These are phyloP conservation scores for Strobilomyces confusus DNA, from an alignment of 768 basidiomycete species.

Conservation along the genomic window DNA sequence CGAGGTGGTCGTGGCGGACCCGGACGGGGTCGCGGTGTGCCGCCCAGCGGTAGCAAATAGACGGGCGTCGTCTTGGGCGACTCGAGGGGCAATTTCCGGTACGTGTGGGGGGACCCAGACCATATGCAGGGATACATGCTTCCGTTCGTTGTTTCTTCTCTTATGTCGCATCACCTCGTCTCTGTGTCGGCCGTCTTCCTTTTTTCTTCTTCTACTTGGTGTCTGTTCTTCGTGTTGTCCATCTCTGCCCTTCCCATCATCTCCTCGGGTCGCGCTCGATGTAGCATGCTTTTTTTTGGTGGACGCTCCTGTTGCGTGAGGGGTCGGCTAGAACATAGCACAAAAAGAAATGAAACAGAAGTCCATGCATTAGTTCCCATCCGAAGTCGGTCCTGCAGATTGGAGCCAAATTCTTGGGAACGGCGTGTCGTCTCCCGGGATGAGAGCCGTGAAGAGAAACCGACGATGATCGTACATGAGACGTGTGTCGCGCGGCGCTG, in stretches of 20 bases:
- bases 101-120: background rate
- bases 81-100: conserved; percentile 1
- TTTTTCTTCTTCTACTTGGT: background rate
- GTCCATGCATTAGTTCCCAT: background rate
- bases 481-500: background rate
- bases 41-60: conserved; percentile 27
- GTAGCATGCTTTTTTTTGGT: conserved; percentile 8
- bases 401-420: no score
- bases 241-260: conserved; percentile 4
- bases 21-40: conserved; percentile 40
- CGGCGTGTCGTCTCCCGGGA: no score
- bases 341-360: background rate
- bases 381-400: no score
- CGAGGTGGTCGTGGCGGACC: conserved; percentile 44
- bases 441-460: no score
- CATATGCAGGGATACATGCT: conserved; percentile 12
- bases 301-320: conserved; percentile 24
- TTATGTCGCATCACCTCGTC: conserved; percentile 15
- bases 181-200: background rate
- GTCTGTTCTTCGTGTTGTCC: conserved; percentile 14
- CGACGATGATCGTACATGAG: background rate
- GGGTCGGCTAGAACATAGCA: conserved; percentile 18
- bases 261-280: conserved; percentile 12
- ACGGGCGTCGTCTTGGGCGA: background rate
- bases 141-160: conserved; percentile 7